phyloP scores from a whole-genome alignment of 2,329 filamentous ascomycete species.

The Paecilomyces sp. region DNA sequence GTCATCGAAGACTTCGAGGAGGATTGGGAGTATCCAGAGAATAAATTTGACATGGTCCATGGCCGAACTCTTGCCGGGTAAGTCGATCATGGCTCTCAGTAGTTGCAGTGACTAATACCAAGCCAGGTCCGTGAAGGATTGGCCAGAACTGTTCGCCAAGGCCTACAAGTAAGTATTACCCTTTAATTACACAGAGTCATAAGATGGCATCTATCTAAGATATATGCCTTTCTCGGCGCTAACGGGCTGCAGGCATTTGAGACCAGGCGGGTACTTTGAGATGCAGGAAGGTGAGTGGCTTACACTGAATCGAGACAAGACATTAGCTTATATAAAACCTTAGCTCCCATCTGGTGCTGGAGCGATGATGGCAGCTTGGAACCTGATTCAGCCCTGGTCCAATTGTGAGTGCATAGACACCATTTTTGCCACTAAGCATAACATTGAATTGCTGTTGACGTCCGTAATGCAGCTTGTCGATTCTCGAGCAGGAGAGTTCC shows the following conservation, averaged over 20 bases:
- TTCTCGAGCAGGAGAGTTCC: neutral
- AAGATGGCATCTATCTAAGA: neutral
- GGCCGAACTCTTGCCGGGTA: constrained; percentile 9
- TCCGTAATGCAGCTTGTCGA: neutral
- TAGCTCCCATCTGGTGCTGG: constrained; percentile 5
- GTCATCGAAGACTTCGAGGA: constrained; percentile 13
- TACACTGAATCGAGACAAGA: neutral
- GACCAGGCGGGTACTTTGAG: constrained; percentile 16
- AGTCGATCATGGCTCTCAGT: neutral
- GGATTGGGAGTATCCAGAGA: constrained; percentile 9
- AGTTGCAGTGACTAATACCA: neutral
- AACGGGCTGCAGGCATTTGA: constrained; percentile 7
- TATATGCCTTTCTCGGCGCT: neutral
- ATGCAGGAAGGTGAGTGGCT: constrained; percentile 5
- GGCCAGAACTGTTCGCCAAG: constrained; percentile 5
- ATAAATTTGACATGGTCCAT: constrained; percentile 16
- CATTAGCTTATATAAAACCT: neutral
- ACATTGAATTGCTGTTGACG: neutral
- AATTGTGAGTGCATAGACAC: neutral
- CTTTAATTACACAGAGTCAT: neutral
- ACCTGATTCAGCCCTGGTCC: constrained; percentile 2
- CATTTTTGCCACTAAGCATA: neutral
- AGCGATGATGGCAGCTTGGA: constrained; percentile 11
- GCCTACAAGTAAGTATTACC: constrained; percentile 2
- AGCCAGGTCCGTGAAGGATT: constrained; percentile 6